A percentile compares a stretch with the other conserved stretches of the same genome.
phyloP scores from a whole-genome alignment of 345 rosid genomes.

The Ceriops zippeliana region DNA sequence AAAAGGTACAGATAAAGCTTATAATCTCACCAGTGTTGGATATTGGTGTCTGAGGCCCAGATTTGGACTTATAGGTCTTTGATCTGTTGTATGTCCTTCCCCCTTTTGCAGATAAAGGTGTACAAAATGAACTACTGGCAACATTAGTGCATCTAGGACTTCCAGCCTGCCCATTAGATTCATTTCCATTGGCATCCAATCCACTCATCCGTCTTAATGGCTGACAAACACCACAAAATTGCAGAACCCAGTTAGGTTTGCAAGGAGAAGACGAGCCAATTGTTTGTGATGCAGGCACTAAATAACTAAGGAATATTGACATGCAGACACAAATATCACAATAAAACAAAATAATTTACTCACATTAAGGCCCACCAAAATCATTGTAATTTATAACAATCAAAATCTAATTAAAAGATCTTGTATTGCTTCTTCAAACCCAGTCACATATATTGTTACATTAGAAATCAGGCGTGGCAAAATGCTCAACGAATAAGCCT shows the following conservation, averaged over 20 bases:
- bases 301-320: background rate
- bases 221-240: conserved; percentile 34
- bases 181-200: conserved; percentile 33
- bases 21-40: conserved; percentile 62
- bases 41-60: conserved; percentile 64
- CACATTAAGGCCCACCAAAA: background rate
- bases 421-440: too few species aligned
- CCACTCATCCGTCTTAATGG: conserved; percentile 55
- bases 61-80: conserved; percentile 53
- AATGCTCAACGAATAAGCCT: too few species aligned
- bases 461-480: too few species aligned
- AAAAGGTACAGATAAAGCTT: conserved; percentile 3
- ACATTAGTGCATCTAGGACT: conserved; percentile 48
- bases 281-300: background rate
- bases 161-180: conserved; percentile 38
- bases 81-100: conserved; percentile 53
- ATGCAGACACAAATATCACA: background rate
- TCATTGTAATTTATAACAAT: background rate
- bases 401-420: too few species aligned
- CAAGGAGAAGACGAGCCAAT: conserved; percentile 1
- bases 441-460: too few species aligned
- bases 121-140: conserved; percentile 53
- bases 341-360: background rate
- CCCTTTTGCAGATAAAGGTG: conserved; percentile 76
- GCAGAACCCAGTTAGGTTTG: conserved; percentile 15